Evolutionary conservation across 345 rosid species (phyloP), one percentile per base, ranked within the genome.

Genomic region (Gossypium sturtianum): DNA sequence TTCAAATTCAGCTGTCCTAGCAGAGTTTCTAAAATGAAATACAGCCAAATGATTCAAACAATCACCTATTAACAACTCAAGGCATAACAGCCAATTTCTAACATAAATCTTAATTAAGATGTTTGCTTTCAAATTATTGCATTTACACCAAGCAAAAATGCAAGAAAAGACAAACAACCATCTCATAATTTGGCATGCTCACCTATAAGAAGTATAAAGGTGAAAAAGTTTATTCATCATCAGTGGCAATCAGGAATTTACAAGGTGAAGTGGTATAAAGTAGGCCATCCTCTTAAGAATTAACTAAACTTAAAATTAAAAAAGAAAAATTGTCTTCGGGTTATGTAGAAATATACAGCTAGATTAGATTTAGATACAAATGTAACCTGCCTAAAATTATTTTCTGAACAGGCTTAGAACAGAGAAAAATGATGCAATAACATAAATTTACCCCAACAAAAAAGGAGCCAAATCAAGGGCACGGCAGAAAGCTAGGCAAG

Each of bases 401-500:
- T 53, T 27, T 16, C 27, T 27, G 43, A 60, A 41, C 56, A 25
- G 13, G 0, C 11, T 12, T 9, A 19, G n/a, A 71, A 77, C 15
- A 44, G 29, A 19, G 17, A 64, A 54, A 1, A 65, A n/a, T 34
- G 29, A 43, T 12, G 38, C 0, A 63, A 25, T 47, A 69, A 51
- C 16, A 69, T 16, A 77, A 23, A 49, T 54, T 78, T 87, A 90
- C 97, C 91, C 86, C 75, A 85, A 72, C 75, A 91, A 83, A 75
- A 83, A 87, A 66, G 86, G 82, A 78, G 88, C 89, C 72, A 94
- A 86, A 82, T 89, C 95, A 78, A 92, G 87, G 65, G 92, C 88
- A 11, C 93, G 95, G 76, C 91, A 82, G 61, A 94, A 87, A 20
- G 95, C 97, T 76, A 94, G 79, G 84, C 97, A 94, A 83, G 91